These are phyloP conservation scores for Myriosclerotinia curreyana DNA, from an alignment of 2,329 filamentous ascomycete genomes.

Conservation along the genomic window DNA sequence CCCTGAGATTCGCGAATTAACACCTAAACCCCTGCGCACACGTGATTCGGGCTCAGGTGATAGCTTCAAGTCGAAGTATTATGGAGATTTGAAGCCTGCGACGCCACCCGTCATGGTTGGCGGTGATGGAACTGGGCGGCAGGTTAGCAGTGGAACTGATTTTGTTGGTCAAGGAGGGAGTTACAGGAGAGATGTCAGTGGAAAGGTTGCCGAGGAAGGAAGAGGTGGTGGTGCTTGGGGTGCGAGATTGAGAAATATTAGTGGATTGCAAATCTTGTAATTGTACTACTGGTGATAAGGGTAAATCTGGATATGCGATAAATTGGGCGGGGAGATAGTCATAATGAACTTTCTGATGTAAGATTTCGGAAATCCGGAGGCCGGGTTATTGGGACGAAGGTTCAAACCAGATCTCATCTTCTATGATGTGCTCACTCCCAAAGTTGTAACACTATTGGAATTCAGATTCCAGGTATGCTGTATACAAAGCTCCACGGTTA, in stretches of 20 bases:
- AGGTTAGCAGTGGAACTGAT: conserved; percentile 60
- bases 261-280: conserved; percentile 27
- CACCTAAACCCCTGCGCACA: conserved; percentile 28
- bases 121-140: conserved; percentile 39
- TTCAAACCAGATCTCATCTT: background rate
- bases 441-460: background rate
- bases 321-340: background rate
- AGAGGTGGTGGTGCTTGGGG: conserved; percentile 33
- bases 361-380: background rate
- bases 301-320: background rate
- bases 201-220: conserved; percentile 71
- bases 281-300: background rate
- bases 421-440: background rate
- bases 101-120: conserved; percentile 55
- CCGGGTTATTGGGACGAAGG: background rate
- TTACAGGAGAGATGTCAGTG: conserved; percentile 61
- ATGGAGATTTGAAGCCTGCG: conserved; percentile 54
- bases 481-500: background rate
- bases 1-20: conserved; percentile 20
- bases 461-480: background rate
- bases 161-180: conserved; percentile 40
- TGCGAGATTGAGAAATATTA: conserved; percentile 43
- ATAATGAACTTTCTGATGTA: background rate
- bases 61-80: conserved; percentile 54
- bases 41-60: conserved; percentile 17